Evolutionary conservation across 2,329 filamentous ascomycete species (phyloP).

Genomic region (Podosphaera leucotricha): DNA sequence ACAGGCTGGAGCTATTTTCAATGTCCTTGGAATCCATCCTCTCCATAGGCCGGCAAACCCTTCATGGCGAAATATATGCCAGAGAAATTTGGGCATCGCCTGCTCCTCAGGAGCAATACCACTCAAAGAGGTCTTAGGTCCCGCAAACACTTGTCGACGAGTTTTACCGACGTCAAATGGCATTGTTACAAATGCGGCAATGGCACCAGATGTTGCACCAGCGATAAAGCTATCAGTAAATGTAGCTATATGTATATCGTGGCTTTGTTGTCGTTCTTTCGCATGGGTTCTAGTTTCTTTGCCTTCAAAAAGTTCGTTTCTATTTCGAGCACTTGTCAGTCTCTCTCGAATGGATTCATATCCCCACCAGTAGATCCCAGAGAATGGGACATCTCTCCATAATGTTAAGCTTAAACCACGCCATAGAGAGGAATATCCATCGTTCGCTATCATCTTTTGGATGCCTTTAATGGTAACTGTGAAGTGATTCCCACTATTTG

Average conservation of each 20-base stretch:
- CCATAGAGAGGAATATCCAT: constrained; percentile 72
- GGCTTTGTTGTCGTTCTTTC: constrained; percentile 25
- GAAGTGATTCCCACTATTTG: constrained; percentile 40
- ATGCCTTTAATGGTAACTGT: constrained; percentile 55
- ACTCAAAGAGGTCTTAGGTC: constrained; percentile 20
- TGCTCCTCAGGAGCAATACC: constrained; percentile 42
- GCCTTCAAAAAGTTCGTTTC: constrained; percentile 19
- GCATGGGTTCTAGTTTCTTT: constrained; percentile 19
- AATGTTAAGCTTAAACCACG: constrained; percentile 72
- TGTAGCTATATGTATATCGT: constrained; percentile 50
- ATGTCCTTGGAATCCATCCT: constrained; percentile 73
- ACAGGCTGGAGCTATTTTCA: constrained; percentile 89
- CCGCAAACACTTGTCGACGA: constrained; percentile 60
- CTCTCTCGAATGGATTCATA: constrained; percentile 63
- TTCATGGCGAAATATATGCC: constrained; percentile 75
- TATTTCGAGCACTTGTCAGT: constrained; percentile 44
- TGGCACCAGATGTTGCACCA: constrained; percentile 58
- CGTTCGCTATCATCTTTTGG: constrained; percentile 49
- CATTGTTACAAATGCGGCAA: constrained; percentile 73
- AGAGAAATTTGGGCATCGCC: constrained; percentile 61
- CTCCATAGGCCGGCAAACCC: constrained; percentile 62
- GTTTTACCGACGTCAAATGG: constrained; percentile 98
- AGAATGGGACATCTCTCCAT: constrained; percentile 95
- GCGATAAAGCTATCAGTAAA: constrained; percentile 78
- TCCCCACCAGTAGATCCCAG: constrained; percentile 92